Evolutionary conservation across 169 alveolate species (phyloP), one percentile per base, ranked within the genome.

Genomic region (Cryptosporidium bovis): DNA sequence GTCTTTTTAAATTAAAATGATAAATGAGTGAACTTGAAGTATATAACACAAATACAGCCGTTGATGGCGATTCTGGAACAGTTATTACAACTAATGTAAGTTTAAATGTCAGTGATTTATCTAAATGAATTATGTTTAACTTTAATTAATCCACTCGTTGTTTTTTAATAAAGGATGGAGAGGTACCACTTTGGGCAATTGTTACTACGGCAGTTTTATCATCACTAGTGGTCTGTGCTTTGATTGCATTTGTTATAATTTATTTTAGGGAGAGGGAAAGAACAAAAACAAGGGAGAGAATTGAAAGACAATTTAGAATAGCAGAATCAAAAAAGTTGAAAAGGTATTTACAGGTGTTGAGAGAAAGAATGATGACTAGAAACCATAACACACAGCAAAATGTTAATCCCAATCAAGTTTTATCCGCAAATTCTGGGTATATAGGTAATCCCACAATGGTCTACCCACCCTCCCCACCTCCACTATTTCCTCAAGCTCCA

Each of bases 361-460:
- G 87, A 77, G 87, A 77, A 77, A 77, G 71, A 27, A 77, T 77
- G 87, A 62, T 62, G 65, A 24, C 64, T 44, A 77, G 87, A 44
- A 56, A 77, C 13, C 51, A 51, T 7, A 40, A 24, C n/a, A n/a
- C 50, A 36, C 87, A 55, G 10, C 50, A 36, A 12, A 56, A 60
- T 44, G 31, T 7, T 18, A 58, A 77, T 15, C 87, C 87, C 1
- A 10, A 60, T 60, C 2, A 40, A 8, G 2, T 40, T 40, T 40
- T 40, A 40, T 8, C 48, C 48, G 24, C 67, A 53, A 51, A 51
- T n/a, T 34, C 51, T 56, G 84, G 84, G 16, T 71, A 51, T 20
- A 53, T 64, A 10, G 65, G 31, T 16, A 56, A 40, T 31, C 56
- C 15, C 36, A 56, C 71, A 36, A 31, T 62, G 4, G 65, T 27